phyloP scores from a whole-genome alignment of 768 basidiomycete species.

The Dictyophora rubrovolvata region DNA sequence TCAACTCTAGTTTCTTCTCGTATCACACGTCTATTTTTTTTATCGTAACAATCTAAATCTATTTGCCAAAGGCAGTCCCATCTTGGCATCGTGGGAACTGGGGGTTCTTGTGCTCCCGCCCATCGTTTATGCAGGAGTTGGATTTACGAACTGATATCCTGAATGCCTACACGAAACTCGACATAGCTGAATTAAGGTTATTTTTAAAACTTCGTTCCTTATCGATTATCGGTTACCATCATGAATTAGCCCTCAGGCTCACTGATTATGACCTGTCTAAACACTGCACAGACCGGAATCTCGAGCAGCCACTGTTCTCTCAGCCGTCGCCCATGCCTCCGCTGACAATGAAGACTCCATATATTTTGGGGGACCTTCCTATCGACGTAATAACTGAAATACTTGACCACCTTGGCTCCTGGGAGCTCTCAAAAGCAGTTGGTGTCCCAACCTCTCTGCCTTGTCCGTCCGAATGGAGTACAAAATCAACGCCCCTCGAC shows the following conservation, averaged over 20 bases:
- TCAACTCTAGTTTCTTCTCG: not conserved
- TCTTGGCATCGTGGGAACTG: not conserved
- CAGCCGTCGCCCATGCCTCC: constrained; percentile 6
- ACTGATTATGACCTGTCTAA: constrained; percentile 67
- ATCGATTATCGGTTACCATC: constrained; percentile 50
- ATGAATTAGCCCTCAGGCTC: constrained; percentile 60
- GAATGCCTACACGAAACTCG: constrained; percentile 59
- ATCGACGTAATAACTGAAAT: constrained; percentile 70
- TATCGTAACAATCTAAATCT: not conserved
- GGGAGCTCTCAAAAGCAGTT: constrained; percentile 74
- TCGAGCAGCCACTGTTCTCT: constrained; percentile 17
- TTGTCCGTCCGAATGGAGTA: constrained; percentile 56
- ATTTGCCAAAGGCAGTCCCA: not conserved
- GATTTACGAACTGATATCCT: constrained; percentile 5
- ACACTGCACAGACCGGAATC: constrained; percentile 40
- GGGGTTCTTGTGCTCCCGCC: not conserved
- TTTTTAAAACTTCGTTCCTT: constrained; percentile 67
- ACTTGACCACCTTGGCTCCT: constrained; percentile 69
- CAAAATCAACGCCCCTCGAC: constrained; percentile 57
- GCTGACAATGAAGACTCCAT: not conserved
- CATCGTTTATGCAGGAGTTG: constrained; percentile 1
- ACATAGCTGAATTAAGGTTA: constrained; percentile 57
- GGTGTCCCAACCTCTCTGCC: constrained; percentile 61
- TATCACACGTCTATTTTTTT: not conserved
- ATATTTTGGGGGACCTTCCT: constrained; percentile 47